Percentiles rank a stretch among this genome's conserved stretches.
Evolutionary conservation across 2,329 filamentous ascomycete genomes (phyloP).

Genomic region (Fusarium odoratissimum): DNA sequence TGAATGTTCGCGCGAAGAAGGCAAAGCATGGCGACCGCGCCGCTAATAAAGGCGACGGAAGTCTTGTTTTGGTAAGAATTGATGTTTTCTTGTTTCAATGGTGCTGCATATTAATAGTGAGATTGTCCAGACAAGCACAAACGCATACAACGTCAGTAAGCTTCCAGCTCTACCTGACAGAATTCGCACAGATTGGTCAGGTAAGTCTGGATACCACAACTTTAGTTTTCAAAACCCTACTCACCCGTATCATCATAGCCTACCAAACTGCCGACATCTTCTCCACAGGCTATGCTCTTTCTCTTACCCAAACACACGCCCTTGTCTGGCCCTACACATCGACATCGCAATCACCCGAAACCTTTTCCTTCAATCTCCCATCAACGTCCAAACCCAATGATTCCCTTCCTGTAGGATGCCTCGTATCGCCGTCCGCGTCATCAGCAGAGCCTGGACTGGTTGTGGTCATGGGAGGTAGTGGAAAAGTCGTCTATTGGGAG

Average conservation of each 20-base stretch:
- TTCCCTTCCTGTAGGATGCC: slow-evolving; percentile 81
- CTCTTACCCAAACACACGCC: slow-evolving; percentile 83
- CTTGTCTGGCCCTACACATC: slow-evolving; percentile 90
- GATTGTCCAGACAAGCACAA: slow-evolving; percentile 77
- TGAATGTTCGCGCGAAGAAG: slow-evolving; percentile 72
- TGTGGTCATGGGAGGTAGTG: slow-evolving; percentile 83
- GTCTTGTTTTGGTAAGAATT: slow-evolving; percentile 69
- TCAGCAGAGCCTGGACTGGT: slow-evolving; percentile 87
- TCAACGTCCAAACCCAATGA: slow-evolving; percentile 76
- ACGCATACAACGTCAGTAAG: slow-evolving; percentile 86
- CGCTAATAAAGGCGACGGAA: slow-evolving; percentile 73
- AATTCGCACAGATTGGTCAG: slow-evolving; percentile 72
- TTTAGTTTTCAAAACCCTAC: slow-evolving; percentile 5
- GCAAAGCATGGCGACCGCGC: slow-evolving; percentile 70
- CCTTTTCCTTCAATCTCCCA: slow-evolving; percentile 83
- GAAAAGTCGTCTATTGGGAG: slow-evolving; percentile 94
- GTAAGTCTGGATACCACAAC: slow-evolving; percentile 60
- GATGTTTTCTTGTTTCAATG: slow-evolving; percentile 6
- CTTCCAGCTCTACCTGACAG: slow-evolving; percentile 84
- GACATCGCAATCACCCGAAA: slow-evolving; percentile 76
- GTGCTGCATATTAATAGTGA: slow-evolving; percentile 30
- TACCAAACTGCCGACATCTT: slow-evolving; percentile 75
- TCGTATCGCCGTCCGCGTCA: slow-evolving; percentile 82
- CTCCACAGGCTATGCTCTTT: slow-evolving; percentile 79
- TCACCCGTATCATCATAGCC: slow-evolving; percentile 55